phyloP scores from a whole-genome alignment of 805 yeast species.

The Jamesozyma lodderae region DNA sequence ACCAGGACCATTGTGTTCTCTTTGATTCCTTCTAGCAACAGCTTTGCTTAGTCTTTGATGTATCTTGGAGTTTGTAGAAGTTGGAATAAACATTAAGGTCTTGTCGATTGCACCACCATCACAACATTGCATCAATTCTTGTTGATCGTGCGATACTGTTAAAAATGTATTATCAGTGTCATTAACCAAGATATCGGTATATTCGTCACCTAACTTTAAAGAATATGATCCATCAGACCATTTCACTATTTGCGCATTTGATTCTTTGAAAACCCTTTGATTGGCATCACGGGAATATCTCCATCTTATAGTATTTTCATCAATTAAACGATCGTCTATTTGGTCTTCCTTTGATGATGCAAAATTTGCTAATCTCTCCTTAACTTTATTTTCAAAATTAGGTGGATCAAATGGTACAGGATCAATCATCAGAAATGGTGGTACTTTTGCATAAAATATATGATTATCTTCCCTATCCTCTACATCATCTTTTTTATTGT shows the following conservation, averaged over 20 bases:
- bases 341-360: conserved; percentile 36
- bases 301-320: conserved; percentile 90
- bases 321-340: conserved; percentile 55
- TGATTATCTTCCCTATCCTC: conserved; percentile 32
- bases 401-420: conserved; percentile 83
- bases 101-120: conserved; percentile 57
- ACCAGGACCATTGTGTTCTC: conserved; percentile 32
- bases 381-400: conserved; percentile 44
- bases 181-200: conserved; percentile 65
- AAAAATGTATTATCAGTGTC: conserved; percentile 64
- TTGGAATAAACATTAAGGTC: conserved; percentile 70
- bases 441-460: conserved; percentile 53
- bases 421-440: conserved; percentile 74
- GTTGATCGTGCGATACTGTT: conserved; percentile 59
- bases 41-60: conserved; percentile 74
- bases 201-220: conserved; percentile 76
- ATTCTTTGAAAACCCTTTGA: conserved; percentile 65
- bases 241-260: conserved; percentile 80
- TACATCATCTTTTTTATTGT: conserved; percentile 25
- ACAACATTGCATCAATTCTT: conserved; percentile 53
- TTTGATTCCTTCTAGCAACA: conserved; percentile 35
- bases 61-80: conserved; percentile 79
- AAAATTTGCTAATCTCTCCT: conserved; percentile 28
- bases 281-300: conserved; percentile 73
- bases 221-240: conserved; percentile 94